phyloP scores from a whole-genome alignment of 208 protist genomes.

The Leishmania martiniquensis region DNA sequence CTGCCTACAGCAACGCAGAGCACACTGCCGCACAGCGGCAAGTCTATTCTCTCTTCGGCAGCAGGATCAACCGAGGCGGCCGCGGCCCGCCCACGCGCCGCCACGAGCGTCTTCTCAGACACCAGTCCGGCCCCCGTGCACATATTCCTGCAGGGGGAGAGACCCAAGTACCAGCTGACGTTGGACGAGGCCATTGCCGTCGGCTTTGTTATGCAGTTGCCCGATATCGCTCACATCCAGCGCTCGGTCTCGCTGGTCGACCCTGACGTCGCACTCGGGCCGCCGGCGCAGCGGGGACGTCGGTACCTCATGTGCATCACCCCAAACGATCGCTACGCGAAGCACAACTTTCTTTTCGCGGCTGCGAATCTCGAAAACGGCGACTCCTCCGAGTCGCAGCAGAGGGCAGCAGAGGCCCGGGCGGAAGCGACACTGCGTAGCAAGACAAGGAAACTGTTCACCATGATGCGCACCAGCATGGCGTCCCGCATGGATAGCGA shows the following conservation, averaged over 20 bases:
- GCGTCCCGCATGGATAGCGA: conserved; percentile 22
- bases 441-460: conserved; percentile 62
- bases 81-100: neutral
- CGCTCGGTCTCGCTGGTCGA: conserved; percentile 78
- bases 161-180: conserved; percentile 65
- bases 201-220: conserved; percentile 82
- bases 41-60: neutral
- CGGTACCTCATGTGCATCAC: conserved; percentile 73
- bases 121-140: conserved; percentile 60
- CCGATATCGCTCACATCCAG: conserved; percentile 72
- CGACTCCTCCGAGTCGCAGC: conserved; percentile 39
- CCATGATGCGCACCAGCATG: conserved; percentile 51
- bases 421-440: conserved; percentile 34
- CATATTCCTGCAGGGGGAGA: conserved; percentile 66
- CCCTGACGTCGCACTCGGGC: conserved; percentile 79
- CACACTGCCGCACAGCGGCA: neutral
- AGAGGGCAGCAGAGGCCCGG: conserved; percentile 24
- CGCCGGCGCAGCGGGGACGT: conserved; percentile 64
- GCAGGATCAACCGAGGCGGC: neutral
- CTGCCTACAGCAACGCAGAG: conserved; percentile 5
- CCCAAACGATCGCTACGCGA: conserved; percentile 73
- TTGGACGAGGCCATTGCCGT: conserved; percentile 73
- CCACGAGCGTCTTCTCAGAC: conserved; percentile 3
- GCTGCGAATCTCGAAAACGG: conserved; percentile 55
- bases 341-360: conserved; percentile 85